Percentiles rank a stretch among this genome's conserved stretches.
Evolutionary conservation across 148 eudicot species (phyloP).

Genomic region (Vaccinium myrtillus): DNA sequence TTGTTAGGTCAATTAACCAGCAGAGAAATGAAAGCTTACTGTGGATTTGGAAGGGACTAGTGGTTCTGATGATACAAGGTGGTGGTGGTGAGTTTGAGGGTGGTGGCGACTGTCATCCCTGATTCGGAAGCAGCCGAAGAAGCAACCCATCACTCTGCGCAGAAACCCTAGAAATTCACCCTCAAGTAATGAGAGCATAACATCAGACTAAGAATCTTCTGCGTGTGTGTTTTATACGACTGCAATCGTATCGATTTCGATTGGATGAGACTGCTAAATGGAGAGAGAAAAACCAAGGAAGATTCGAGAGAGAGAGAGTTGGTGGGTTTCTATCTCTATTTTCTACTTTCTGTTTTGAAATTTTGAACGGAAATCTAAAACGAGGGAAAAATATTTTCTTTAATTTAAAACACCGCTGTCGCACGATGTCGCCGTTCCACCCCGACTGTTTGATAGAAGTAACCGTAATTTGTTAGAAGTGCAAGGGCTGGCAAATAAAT

Average conservation of each 20-base stretch:
- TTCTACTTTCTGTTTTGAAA: background rate
- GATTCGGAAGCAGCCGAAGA: slow-evolving; percentile 45
- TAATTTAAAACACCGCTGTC: too few species aligned
- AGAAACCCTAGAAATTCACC: slow-evolving; percentile 25
- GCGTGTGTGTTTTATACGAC: background rate
- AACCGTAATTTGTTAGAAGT: too few species aligned
- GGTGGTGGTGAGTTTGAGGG: slow-evolving; percentile 18
- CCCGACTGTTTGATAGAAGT: too few species aligned
- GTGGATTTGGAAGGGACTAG: slow-evolving; percentile 6
- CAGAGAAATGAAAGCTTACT: slow-evolving; percentile 16
- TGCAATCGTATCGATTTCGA: background rate
- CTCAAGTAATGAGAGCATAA: slow-evolving; percentile 16
- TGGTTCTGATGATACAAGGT: background rate
- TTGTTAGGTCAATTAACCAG: too few species aligned
- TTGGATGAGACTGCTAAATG: background rate
- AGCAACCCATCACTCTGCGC: slow-evolving; percentile 43
- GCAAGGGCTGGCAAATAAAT: too few species aligned
- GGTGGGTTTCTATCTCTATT: background rate
- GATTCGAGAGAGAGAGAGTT: background rate
- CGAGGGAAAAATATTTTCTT: background rate
- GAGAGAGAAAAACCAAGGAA: background rate
- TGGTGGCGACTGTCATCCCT: slow-evolving; percentile 17
- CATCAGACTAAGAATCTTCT: slow-evolving; percentile 3
- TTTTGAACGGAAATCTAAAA: background rate
- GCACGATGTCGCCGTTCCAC: too few species aligned